Percentiles rank a stretch among this genome's conserved stretches.
These are phyloP conservation scores for Pseudophaeomoniella oleicola DNA, from an alignment of 2,329 filamentous ascomycete genomes.

Conservation along the genomic window DNA sequence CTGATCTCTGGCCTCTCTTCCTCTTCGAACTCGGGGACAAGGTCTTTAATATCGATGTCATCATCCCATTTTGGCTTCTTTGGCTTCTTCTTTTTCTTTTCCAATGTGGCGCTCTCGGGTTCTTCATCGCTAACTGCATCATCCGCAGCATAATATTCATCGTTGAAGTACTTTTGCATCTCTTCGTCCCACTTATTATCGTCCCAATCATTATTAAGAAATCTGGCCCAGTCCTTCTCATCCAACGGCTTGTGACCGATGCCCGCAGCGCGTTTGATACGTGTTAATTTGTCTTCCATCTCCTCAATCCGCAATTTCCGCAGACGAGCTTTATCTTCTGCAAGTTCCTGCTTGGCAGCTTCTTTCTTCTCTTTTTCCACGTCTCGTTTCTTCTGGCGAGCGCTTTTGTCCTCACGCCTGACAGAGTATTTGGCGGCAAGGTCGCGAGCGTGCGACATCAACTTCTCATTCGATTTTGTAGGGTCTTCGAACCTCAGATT, in stretches of 20 bases:
- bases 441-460: conserved; percentile 82
- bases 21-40: conserved; percentile 74
- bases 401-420: conserved; percentile 64
- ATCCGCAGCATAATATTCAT: conserved; percentile 69
- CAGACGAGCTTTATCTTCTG: conserved; percentile 68
- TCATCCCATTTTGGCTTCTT: conserved; percentile 92
- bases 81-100: conserved; percentile 46
- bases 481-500: conserved; percentile 95
- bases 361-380: conserved; percentile 64
- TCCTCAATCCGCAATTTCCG: conserved; percentile 84
- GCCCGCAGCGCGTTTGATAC: conserved; percentile 82
- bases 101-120: conserved; percentile 13
- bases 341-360: conserved; percentile 58
- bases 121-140: conserved; percentile 38
- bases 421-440: conserved; percentile 69
- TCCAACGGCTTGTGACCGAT: conserved; percentile 42
- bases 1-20: conserved; percentile 40
- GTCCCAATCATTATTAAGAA: conserved; percentile 81
- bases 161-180: conserved; percentile 78
- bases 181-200: conserved; percentile 80
- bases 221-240: conserved; percentile 61
- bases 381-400: conserved; percentile 65
- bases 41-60: conserved; percentile 91
- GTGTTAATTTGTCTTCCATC: conserved; percentile 69
- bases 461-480: conserved; percentile 68